Evolutionary conservation across 2,329 filamentous ascomycete species (phyloP).

Genomic region (Aspergillus calidoustus): DNA sequence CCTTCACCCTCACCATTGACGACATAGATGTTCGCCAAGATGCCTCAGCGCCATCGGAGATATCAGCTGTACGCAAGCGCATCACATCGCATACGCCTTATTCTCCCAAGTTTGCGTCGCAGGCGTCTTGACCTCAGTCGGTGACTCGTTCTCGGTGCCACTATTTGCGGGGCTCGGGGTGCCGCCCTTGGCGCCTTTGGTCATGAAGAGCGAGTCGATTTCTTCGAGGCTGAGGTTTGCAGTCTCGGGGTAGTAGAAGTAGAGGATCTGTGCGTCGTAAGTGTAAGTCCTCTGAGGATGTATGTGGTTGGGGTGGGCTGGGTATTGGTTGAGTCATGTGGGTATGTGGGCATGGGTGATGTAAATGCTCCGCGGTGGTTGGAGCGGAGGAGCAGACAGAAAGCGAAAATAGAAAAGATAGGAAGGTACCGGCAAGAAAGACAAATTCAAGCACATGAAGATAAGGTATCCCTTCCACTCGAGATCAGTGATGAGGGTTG

Average conservation of each 20-base stretch:
- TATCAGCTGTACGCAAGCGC: neutral
- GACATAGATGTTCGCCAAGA: neutral
- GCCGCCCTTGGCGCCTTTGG: slow-evolving; percentile 12
- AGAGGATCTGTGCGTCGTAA: slow-evolving; percentile 38
- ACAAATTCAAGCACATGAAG: slow-evolving; percentile 42
- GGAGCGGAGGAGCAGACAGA: neutral
- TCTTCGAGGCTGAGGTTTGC: slow-evolving; percentile 50
- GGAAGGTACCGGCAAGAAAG: slow-evolving; percentile 40
- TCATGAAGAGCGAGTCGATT: slow-evolving; percentile 49
- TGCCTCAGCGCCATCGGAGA: neutral
- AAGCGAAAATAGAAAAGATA: neutral
- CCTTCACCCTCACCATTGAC: no score
- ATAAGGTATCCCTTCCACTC: slow-evolving; percentile 43
- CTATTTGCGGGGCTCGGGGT: neutral
- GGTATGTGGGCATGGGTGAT: neutral
- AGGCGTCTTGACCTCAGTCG: neutral
- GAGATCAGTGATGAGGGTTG: slow-evolving; percentile 37
- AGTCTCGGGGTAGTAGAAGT: slow-evolving; percentile 54
- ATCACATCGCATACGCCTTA: neutral
- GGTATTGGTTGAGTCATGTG: neutral
- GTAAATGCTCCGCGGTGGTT: neutral
- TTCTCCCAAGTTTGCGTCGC: neutral
- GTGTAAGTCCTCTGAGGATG: neutral
- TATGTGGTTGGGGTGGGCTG: neutral
- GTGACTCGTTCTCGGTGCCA: neutral